A percentile compares a stretch with the other conserved stretches of the same genome.
Conservation (phyloP, 2,329 filamentous ascomycete species). For the Bimuria novae-zelandiae region DNA sequence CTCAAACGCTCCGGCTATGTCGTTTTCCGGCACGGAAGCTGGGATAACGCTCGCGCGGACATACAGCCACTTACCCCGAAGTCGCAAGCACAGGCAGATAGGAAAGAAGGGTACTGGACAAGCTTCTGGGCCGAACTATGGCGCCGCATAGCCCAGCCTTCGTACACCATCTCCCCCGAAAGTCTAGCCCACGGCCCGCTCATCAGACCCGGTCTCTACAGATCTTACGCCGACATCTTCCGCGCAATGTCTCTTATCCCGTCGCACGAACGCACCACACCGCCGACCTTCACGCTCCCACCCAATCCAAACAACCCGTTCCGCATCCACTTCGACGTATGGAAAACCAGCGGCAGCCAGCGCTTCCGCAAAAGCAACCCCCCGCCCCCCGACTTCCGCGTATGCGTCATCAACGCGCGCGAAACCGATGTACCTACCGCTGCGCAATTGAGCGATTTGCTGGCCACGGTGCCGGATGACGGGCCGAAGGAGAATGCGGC, state of each 20-base stretch:
- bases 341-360: slow-evolving; percentile 64
- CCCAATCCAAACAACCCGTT: slow-evolving; percentile 59
- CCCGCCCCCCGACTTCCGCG: slow-evolving; percentile 78
- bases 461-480: slow-evolving; percentile 74
- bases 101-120: slow-evolving; percentile 30
- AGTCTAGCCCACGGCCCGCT: slow-evolving; percentile 53
- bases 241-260: slow-evolving; percentile 74
- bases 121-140: slow-evolving; percentile 45
- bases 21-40: slow-evolving; percentile 70
- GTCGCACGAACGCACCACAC: slow-evolving; percentile 64
- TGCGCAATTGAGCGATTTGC: slow-evolving; percentile 69
- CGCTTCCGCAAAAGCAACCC: slow-evolving; percentile 79
- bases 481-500: slow-evolving; percentile 60
- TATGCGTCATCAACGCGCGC: slow-evolving; percentile 80
- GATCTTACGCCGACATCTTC: slow-evolving; percentile 70
- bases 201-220: slow-evolving; percentile 58
- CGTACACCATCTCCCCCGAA: slow-evolving; percentile 20
- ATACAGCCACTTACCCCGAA: slow-evolving; percentile 15
- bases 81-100: slow-evolving; percentile 7
- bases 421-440: slow-evolving; percentile 73
- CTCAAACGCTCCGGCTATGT: slow-evolving; percentile 83
- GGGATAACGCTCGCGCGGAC: slow-evolving; percentile 36
- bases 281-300: slow-evolving; percentile 40
- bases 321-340: slow-evolving; percentile 78
- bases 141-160: slow-evolving; percentile 33